A percentile compares a stretch with the other conserved stretches of the same genome.
These are phyloP conservation scores for Hydrangea macrophylla DNA, from an alignment of 148 eudicot genomes.

Conservation along the genomic window DNA sequence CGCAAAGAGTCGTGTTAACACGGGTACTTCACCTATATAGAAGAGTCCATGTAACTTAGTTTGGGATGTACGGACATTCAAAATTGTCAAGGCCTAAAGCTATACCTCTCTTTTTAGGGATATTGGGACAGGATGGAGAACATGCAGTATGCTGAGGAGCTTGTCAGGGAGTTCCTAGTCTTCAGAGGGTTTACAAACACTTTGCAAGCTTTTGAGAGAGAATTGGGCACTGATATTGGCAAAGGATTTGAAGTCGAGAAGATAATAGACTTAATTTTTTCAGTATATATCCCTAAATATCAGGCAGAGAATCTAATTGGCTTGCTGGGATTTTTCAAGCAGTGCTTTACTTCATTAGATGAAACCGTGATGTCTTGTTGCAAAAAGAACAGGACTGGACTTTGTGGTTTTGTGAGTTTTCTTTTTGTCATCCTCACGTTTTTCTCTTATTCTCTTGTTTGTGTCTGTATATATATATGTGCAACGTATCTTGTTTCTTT, in stretches of 20 bases:
- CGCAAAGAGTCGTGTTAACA: too few relatives aligned
- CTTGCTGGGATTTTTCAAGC: conserved; percentile 64
- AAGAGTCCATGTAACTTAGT: too few relatives aligned
- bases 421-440: conserved; percentile 6
- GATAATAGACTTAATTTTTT: conserved; percentile 79
- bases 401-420: conserved; percentile 83
- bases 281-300: conserved; percentile 70
- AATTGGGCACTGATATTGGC: conserved; percentile 74
- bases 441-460: too few relatives aligned
- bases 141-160: conserved; percentile 86
- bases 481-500: conserved; percentile 4
- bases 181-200: conserved; percentile 90
- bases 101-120: conserved; percentile 13
- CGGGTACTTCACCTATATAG: too few relatives aligned
- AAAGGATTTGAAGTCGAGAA: conserved; percentile 80
- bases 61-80: too few relatives aligned
- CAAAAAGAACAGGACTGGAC: conserved; percentile 70
- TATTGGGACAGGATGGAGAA: conserved; percentile 60
- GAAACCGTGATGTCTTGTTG: conserved; percentile 60
- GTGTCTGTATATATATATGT: too few relatives aligned
- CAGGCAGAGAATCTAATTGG: conserved; percentile 62
- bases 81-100: background rate
- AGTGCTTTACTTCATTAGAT: conserved; percentile 62
- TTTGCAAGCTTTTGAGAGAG: conserved; percentile 73
- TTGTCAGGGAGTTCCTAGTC: conserved; percentile 79